Base-by-base conservation (phyloP, 306 rosid species). In the Pachyrhizus erosus region DNA sequence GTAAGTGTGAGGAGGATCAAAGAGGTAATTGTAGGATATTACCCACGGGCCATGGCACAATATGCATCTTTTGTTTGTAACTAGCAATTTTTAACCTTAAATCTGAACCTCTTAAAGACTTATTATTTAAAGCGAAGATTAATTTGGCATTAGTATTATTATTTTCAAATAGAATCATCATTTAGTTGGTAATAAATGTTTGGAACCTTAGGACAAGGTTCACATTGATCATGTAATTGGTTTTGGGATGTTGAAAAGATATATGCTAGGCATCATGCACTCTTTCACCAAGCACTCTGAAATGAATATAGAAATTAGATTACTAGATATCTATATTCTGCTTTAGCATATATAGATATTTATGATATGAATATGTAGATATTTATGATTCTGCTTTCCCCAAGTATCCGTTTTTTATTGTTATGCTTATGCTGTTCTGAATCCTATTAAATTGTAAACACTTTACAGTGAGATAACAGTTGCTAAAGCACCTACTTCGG, bases 1-100 rank as follows among this genome's bases (percentile, higher is more conserved):
- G 77, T 11, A 84, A 89, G 84, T 66, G 40, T 61, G 84, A 73
- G 46, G 92, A 91, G 82, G 88, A 83, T 61, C 82, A 89, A 51
- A 87, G 54, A 91, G 94, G 95, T 87, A 71, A 85, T 73, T 70
- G 60, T 58, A 55, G 43, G 73, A 31, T 65, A 48, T 31, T 49
- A 2, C 42, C 61, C 48, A 18, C 70, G 48, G 12, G 46, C 26
- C 61, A 17, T 80, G 61, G 40, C 15, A 66, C 45, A 34, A 62
- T 83, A 34, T 80, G 70, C 70, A 49, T 29, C 33, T 49, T 74
- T 49, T 58, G 67, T 73, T 49, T 60, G 34, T 60, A 70, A 26
- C 27, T 42, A 76, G 31, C 51, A 68, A 45, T 9, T 42, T 68
- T 75, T 69, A 5, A 68, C 46, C 74, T 33, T 69, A 80, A 55